These are phyloP conservation scores for Exidia glandulosa DNA, from an alignment of 768 basidiomycete species.

Conservation along the genomic window DNA sequence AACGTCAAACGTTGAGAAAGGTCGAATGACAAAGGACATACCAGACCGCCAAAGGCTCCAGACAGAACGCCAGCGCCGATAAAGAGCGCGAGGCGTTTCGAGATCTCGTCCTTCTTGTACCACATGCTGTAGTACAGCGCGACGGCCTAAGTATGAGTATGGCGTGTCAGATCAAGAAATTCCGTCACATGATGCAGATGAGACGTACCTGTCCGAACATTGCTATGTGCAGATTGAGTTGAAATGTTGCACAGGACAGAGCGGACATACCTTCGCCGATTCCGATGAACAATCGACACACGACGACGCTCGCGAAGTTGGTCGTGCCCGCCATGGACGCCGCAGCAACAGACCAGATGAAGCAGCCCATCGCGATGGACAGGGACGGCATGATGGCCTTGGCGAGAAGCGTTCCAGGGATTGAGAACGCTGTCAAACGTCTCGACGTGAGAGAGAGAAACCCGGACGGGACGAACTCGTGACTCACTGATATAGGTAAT, in stretches of 20 bases:
- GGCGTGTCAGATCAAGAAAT: background rate
- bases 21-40: background rate
- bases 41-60: slow-evolving; percentile 5
- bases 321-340: slow-evolving; percentile 21
- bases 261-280: slow-evolving; percentile 19
- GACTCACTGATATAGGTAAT: slow-evolving; percentile 18
- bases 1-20: background rate
- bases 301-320: slow-evolving; percentile 22
- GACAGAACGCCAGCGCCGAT: slow-evolving; percentile 22
- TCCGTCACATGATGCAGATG: too few relatives aligned
- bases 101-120: slow-evolving; percentile 19
- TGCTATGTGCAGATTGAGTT: background rate
- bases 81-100: slow-evolving; percentile 28
- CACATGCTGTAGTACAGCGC: slow-evolving; percentile 8
- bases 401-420: slow-evolving; percentile 27
- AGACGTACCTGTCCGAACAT: background rate
- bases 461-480: background rate
- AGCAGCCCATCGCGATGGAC: slow-evolving; percentile 23
- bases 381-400: slow-evolving; percentile 20
- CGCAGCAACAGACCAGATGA: slow-evolving; percentile 27
- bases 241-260: background rate
- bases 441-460: background rate
- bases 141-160: slow-evolving; percentile 9
- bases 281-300: slow-evolving; percentile 25
- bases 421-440: slow-evolving; percentile 10